These are phyloP conservation scores for Coniella lustricola DNA, from an alignment of 2,329 filamentous ascomycete genomes.

Conservation along the genomic window DNA sequence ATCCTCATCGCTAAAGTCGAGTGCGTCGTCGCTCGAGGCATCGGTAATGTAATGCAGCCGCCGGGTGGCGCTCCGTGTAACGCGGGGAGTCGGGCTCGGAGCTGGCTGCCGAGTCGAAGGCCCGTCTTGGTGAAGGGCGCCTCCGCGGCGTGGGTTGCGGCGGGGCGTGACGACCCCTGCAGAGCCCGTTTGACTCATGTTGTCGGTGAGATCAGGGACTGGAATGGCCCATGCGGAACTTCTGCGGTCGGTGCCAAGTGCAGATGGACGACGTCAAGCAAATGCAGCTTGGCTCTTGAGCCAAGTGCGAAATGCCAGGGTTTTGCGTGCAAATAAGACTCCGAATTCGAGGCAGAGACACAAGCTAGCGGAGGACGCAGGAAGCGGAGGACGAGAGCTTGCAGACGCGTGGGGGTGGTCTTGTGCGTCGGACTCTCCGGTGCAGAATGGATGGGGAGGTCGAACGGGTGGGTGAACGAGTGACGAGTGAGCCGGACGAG, in stretches of 20 bases:
- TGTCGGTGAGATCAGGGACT: conserved; percentile 1
- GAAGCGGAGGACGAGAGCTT: not conserved
- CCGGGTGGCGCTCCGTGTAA: conserved; percentile 14
- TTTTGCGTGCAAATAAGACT: not conserved
- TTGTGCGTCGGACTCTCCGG: not conserved
- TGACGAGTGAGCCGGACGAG: not conserved
- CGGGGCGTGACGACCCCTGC: conserved; percentile 10
- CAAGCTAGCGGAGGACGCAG: not conserved
- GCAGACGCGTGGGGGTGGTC: not conserved
- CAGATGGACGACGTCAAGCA: not conserved
- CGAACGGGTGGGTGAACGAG: not conserved
- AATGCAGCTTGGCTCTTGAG: not conserved
- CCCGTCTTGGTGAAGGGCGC: conserved; percentile 2
- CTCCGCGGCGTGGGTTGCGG: conserved; percentile 13
- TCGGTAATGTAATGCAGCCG: conserved; percentile 1
- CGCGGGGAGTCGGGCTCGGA: conserved; percentile 10
- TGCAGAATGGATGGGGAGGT: not conserved
- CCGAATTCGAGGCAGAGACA: not conserved
- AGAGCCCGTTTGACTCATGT: conserved; percentile 13
- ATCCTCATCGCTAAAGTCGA: not conserved
- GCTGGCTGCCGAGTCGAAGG: conserved; percentile 5
- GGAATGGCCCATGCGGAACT: not conserved
- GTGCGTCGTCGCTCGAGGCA: not conserved
- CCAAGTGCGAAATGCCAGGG: not conserved
- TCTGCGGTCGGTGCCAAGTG: not conserved